Percentiles rank a stretch among this genome's conserved stretches.
Conservation (phyloP, 495 filamentous ascomycete genomes). For the Glonium stellatum region DNA sequence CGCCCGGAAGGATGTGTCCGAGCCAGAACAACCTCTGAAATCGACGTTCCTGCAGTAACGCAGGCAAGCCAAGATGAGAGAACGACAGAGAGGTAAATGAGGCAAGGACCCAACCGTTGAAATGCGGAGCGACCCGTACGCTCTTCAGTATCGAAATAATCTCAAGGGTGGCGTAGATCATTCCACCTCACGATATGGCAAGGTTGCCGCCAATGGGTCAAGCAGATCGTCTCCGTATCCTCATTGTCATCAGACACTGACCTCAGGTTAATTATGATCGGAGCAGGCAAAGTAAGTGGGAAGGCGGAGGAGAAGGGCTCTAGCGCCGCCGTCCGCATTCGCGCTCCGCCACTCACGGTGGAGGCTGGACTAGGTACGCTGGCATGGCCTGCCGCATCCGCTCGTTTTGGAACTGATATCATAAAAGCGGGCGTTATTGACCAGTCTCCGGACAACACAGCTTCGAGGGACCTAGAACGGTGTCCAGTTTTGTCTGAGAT, state of each 20-base stretch:
- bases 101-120: constrained; percentile 25
- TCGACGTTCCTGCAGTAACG: constrained; percentile 26
- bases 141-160: constrained; percentile 17
- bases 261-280: constrained; percentile 18
- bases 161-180: constrained; percentile 16
- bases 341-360: constrained; percentile 15
- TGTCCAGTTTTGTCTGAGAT: constrained; percentile 9
- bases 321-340: constrained; percentile 22
- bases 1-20: constrained; percentile 21
- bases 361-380: constrained; percentile 15
- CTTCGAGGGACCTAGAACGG: constrained; percentile 16
- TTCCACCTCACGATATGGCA: constrained; percentile 6
- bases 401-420: constrained; percentile 24
- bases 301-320: constrained; percentile 8
- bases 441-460: constrained; percentile 13
- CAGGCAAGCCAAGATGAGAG: constrained; percentile 18
- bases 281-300: constrained; percentile 17
- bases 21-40: constrained; percentile 10
- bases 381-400: constrained; percentile 18
- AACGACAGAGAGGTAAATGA: constrained; percentile 17
- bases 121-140: constrained; percentile 29
- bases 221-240: neutral
- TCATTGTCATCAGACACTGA: constrained; percentile 16
- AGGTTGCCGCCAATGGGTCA: neutral
- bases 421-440: constrained; percentile 23